These are phyloP conservation scores for Leccinum imitatum DNA, from an alignment of 768 basidiomycete species.

Conservation along the genomic window DNA sequence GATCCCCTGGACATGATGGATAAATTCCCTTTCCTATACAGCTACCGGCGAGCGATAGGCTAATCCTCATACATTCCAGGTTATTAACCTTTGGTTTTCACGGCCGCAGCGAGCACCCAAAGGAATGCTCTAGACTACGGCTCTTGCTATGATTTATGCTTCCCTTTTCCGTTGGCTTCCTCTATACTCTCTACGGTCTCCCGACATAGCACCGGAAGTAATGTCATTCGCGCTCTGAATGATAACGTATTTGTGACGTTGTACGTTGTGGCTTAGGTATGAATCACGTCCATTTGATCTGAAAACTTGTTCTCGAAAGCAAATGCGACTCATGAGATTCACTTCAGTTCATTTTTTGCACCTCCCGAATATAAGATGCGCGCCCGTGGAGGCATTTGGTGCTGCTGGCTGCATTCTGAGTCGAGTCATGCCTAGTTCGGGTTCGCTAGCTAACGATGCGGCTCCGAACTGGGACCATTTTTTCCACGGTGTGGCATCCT, in stretches of 20 bases:
- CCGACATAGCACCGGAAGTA: not conserved
- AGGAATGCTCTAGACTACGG: not conserved
- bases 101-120: not conserved
- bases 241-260: not conserved
- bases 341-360: not conserved
- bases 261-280: slow-evolving; percentile 8
- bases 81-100: not conserved
- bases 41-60: not conserved
- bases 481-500: not conserved
- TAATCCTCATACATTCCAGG: not conserved
- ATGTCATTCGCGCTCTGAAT: not conserved
- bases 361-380: not conserved
- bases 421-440: too few species aligned
- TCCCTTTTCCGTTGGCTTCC: not conserved
- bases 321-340: not conserved
- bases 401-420: too few species aligned
- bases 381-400: not conserved
- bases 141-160: not conserved
- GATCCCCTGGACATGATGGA: not conserved
- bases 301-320: not conserved
- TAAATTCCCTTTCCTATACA: not conserved
- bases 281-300: not conserved
- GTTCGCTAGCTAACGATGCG: not conserved
- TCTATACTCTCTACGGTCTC: not conserved
- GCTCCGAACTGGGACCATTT: not conserved